A percentile compares a stretch with the other conserved stretches of the same genome.
These are phyloP conservation scores for Lasiosphaeria ovina DNA, from an alignment of 495 filamentous ascomycete genomes.

Conservation along the genomic window DNA sequence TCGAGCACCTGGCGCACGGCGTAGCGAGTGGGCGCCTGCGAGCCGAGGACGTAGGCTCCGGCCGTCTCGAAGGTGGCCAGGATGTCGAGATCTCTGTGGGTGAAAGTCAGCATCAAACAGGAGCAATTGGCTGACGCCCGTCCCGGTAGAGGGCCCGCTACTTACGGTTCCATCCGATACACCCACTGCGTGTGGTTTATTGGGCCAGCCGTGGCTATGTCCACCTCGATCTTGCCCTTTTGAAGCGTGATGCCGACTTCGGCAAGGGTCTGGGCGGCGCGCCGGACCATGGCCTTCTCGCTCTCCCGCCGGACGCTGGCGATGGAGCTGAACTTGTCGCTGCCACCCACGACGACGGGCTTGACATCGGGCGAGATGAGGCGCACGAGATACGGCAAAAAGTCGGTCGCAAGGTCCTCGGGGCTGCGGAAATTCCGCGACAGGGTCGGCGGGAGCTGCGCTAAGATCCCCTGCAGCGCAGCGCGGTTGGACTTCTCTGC, in stretches of 20 bases:
- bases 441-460: constrained; percentile 59
- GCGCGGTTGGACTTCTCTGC: constrained; percentile 63
- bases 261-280: constrained; percentile 75
- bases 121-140: not conserved
- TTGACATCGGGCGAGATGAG: constrained; percentile 88
- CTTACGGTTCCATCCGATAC: constrained; percentile 93
- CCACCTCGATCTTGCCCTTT: constrained; percentile 72
- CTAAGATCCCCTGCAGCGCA: constrained; percentile 51
- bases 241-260: constrained; percentile 80
- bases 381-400: constrained; percentile 77
- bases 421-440: constrained; percentile 72
- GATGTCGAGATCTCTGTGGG: constrained; percentile 55
- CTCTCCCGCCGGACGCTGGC: constrained; percentile 82
- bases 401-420: constrained; percentile 71
- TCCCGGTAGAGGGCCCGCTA: constrained; percentile 19
- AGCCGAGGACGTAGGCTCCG: constrained; percentile 41
- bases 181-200: constrained; percentile 64
- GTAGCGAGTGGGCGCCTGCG: constrained; percentile 70
- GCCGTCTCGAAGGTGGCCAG: constrained; percentile 62
- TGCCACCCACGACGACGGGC: constrained; percentile 82
- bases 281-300: constrained; percentile 75
- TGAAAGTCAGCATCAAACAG: constrained; percentile 4
- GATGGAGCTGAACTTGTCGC: constrained; percentile 59
- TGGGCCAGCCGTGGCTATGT: constrained; percentile 34
- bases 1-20: constrained; percentile 91